Percentiles rank a stretch among this genome's conserved stretches.
Conservation (phyloP, 345 rosid species). For the Eucalyptus microcorys region DNA sequence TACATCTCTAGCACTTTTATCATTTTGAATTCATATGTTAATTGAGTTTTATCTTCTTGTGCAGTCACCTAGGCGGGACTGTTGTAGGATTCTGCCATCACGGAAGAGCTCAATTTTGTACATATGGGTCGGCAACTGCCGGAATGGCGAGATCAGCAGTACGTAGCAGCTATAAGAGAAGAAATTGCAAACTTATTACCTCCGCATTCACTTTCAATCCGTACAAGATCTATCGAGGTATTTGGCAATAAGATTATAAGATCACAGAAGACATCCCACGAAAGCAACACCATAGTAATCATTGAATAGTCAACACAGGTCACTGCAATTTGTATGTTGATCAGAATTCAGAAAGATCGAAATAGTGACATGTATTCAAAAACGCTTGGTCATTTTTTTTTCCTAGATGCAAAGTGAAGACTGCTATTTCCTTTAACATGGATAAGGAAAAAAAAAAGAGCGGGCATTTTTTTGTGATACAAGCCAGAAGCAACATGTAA, state of each 20-base stretch:
- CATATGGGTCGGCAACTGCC: conserved; percentile 60
- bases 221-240: background rate
- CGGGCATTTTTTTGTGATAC: background rate
- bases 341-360: background rate
- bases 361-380: background rate
- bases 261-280: background rate
- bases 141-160: conserved; percentile 53
- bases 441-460: background rate
- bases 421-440: background rate
- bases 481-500: background rate
- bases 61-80: conserved; percentile 25
- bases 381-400: background rate
- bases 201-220: background rate
- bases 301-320: background rate
- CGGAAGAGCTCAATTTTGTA: conserved; percentile 37
- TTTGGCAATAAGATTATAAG: background rate
- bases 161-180: background rate
- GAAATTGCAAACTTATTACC: background rate
- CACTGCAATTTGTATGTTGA: background rate
- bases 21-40: background rate
- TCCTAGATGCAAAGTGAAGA: background rate
- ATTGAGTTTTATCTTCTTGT: background rate
- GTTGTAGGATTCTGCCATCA: conserved; percentile 65
- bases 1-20: background rate
- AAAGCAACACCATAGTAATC: background rate